Evolutionary conservation across 495 filamentous ascomycete species (phyloP), one percentile per base, ranked within the genome.

Genomic region (Cercophora sp.): DNA sequence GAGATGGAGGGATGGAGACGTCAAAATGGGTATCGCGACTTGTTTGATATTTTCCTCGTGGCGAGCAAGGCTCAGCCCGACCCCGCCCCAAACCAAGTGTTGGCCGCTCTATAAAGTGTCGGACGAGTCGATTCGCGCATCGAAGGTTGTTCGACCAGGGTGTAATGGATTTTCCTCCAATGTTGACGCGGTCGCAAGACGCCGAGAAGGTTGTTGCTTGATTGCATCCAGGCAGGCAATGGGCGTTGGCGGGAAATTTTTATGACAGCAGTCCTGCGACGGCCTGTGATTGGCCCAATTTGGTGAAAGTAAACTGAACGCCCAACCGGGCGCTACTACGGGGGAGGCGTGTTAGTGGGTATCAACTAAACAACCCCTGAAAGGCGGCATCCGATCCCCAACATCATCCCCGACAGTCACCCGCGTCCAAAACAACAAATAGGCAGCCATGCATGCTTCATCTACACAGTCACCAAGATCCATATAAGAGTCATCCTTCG

Each of bases 221-320:
- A 24, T 52, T 18, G 26, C 20, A 9, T 24, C 44, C 25, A 19
- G 29, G 48, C 22, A 42, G n/a, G n/a, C n/a, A 34, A 24, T 56
- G 26, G 26, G 36, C 48, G 43, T 55, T 31, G 52, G 54, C 44
- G 43, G 58, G 57, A 63, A 56, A 51, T 61, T 63, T 63, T 55
- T 57, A 48, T 53, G 48, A 22, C 34, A 43, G 18, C 47, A 24
- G n/a, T n/a, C n/a, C 13, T 8, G 54, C 51, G 34, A 47, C 39
- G 49, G 31, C 4, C 41, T 41, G 46, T 62, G 42, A 64, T 64
- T 64, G 61, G 61, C 49, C 41, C 11, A 1, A 25, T 9, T 20
- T 23, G 18, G 19, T 23, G 13, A 39, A 55, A 50, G 41, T 55
- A 45, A 46, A 31, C 44, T 24, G n/a, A n/a, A n/a, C n/a, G n/a